Conservation (phyloP, 73 alveolate genomes). For the Uronychia setigera region DNA sequence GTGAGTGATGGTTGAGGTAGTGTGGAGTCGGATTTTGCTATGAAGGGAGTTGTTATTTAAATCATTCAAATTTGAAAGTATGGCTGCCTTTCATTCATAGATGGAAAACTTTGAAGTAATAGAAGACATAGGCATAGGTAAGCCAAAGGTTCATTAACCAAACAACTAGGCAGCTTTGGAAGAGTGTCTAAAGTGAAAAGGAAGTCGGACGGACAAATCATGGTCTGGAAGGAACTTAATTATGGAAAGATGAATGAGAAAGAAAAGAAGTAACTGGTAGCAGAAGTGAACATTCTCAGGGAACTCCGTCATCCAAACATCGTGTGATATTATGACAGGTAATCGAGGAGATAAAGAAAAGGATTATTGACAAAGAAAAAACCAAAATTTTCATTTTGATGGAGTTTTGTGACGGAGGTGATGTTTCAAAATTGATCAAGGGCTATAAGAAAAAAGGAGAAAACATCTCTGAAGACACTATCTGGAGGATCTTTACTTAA, state of each 20-base stretch:
- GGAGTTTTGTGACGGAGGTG: slow-evolving; percentile 89
- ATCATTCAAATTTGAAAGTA: no score
- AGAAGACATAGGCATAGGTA: slow-evolving; percentile 78
- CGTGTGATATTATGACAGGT: slow-evolving; percentile 36
- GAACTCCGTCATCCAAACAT: slow-evolving; percentile 63
- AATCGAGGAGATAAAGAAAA: no score
- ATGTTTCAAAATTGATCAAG: slow-evolving; percentile 62
- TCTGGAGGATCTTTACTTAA: slow-evolving; percentile 92
- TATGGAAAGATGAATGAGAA: slow-evolving; percentile 90
- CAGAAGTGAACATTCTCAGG: slow-evolving; percentile 69
- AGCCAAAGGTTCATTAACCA: slow-evolving; percentile 80
- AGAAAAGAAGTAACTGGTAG: slow-evolving; percentile 90
- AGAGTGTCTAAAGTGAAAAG: slow-evolving; percentile 84
- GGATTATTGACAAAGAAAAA: slow-evolving; percentile 62
- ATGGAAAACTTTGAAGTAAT: slow-evolving; percentile 73
- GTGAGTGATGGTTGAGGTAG: no score
- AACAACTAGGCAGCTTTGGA: slow-evolving; percentile 94
- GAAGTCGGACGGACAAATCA: slow-evolving; percentile 77
- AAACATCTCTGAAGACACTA: slow-evolving; percentile 88
- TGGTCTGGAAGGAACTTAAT: slow-evolving; percentile 94
- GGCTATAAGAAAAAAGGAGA: slow-evolving; percentile 51
- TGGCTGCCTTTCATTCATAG: no score
- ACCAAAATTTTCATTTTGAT: slow-evolving; percentile 69
- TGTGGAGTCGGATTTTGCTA: no score
- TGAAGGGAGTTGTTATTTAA: no score